A percentile compares a stretch with the other conserved stretches of the same genome.
Evolutionary conservation across 2,329 filamentous ascomycete species (phyloP).

Genomic region (Colletotrichum chrysophilum): DNA sequence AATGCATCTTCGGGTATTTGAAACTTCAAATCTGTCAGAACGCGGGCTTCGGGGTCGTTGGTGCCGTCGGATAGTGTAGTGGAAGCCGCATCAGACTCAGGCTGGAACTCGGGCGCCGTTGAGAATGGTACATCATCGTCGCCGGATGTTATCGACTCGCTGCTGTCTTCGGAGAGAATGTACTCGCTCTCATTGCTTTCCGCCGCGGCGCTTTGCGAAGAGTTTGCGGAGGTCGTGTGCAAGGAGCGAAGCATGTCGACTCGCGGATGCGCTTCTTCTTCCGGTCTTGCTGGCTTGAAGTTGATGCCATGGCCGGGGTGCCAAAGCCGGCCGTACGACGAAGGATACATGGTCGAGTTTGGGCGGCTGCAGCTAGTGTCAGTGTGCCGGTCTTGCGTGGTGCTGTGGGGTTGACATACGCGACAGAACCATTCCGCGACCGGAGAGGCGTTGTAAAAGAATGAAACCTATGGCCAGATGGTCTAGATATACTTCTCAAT

Average conservation of each 20-base stretch:
- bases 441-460: neutral
- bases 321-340: constrained; percentile 34
- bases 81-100: neutral
- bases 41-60: constrained; percentile 28
- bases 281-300: constrained; percentile 25
- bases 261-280: constrained; percentile 9
- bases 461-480: neutral
- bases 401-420: neutral
- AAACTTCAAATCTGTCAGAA: constrained; percentile 45
- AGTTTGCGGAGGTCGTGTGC: neutral
- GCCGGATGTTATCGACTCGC: neutral
- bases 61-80: neutral
- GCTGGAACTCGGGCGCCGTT: neutral
- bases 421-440: neutral
- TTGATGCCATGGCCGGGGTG: constrained; percentile 36
- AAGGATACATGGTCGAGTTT: constrained; percentile 29
- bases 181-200: neutral
- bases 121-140: constrained; percentile 2
- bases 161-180: neutral
- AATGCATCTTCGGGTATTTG: constrained; percentile 53
- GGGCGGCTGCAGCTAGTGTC: neutral
- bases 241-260: neutral
- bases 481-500: constrained; percentile 19
- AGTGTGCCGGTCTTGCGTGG: neutral
- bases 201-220: neutral